These are phyloP conservation scores for Emericellopsis terricola DNA, from an alignment of 495 filamentous ascomycete genomes.

Conservation along the genomic window DNA sequence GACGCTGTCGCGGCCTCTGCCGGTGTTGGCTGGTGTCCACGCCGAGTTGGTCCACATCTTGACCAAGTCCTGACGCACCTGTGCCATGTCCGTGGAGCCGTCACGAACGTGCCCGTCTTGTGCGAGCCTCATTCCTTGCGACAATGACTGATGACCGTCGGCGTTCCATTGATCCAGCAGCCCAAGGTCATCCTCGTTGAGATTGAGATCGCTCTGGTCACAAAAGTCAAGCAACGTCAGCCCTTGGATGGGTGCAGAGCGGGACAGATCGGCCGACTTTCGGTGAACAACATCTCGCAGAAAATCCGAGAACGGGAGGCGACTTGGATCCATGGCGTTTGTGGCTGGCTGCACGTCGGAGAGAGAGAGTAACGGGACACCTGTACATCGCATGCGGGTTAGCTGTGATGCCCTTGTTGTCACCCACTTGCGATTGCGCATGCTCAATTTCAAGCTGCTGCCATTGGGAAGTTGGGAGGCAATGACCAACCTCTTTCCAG, in stretches of 20 bases:
- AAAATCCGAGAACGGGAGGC: constrained; percentile 16
- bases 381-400: too few relatives aligned
- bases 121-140: constrained; percentile 2
- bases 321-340: constrained; percentile 4
- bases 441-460: too few relatives aligned
- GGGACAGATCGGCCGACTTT: constrained; percentile 9
- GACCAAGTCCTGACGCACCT: constrained; percentile 14
- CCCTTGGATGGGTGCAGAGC: constrained; percentile 14
- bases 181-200: constrained; percentile 42
- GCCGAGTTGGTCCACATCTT: constrained; percentile 27
- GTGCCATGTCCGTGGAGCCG: constrained; percentile 12
- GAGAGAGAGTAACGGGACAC: too few relatives aligned
- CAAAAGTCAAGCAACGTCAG: constrained; percentile 26
- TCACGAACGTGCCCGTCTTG: constrained; percentile 8
- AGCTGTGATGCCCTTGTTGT: too few relatives aligned
- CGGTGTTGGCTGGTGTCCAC: constrained; percentile 34
- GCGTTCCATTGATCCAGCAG: constrained; percentile 39
- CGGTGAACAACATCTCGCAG: constrained; percentile 17
- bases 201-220: constrained; percentile 34
- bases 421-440: too few relatives aligned
- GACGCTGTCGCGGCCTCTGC: constrained; percentile 4
- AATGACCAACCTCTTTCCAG: constrained; percentile 10
- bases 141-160: constrained; percentile 14
- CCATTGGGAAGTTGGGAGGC: too few relatives aligned
- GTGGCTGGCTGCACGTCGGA: background rate